Evolutionary conservation across 192 early-diverging fungal species (phyloP).

Genomic region (Coemansia sp.): DNA sequence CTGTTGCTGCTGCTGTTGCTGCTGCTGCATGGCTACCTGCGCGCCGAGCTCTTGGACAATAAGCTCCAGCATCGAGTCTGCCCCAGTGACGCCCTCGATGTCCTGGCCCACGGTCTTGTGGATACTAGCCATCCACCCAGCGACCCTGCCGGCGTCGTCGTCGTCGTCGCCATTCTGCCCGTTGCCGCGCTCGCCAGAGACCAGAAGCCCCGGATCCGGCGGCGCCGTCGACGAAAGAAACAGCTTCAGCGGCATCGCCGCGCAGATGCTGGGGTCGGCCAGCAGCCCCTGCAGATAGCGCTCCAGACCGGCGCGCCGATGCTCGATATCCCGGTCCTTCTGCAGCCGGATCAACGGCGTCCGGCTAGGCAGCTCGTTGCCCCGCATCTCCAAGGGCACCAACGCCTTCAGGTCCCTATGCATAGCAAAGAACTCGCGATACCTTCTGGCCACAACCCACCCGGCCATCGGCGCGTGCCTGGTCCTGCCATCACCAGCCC

Average conservation of each 20-base stretch:
- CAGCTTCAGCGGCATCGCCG: slow-evolving; percentile 58
- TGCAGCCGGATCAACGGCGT: slow-evolving; percentile 66
- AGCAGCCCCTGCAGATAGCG: slow-evolving; percentile 67
- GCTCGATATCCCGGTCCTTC: slow-evolving; percentile 64
- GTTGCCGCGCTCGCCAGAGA: background rate
- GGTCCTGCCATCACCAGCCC: background rate
- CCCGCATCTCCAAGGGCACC: slow-evolving; percentile 57
- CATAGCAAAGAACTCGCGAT: slow-evolving; percentile 81
- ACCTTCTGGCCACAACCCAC: slow-evolving; percentile 76
- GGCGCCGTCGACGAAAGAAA: slow-evolving; percentile 63
- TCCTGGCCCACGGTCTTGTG: slow-evolving; percentile 73
- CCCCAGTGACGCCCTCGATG: slow-evolving; percentile 66
- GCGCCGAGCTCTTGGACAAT: slow-evolving; percentile 68
- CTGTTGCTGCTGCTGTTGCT: background rate
- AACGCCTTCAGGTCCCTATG: slow-evolving; percentile 65
- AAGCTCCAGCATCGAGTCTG: slow-evolving; percentile 66
- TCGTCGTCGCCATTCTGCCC: background rate
- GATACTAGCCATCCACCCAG: slow-evolving; percentile 57
- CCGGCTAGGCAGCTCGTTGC: slow-evolving; percentile 72
- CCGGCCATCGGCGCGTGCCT: slow-evolving; percentile 35
- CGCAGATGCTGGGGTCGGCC: slow-evolving; percentile 57
- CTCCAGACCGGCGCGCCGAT: slow-evolving; percentile 63
- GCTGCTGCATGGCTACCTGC: slow-evolving; percentile 56
- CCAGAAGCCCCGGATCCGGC: slow-evolving; percentile 6
- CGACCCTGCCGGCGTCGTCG: slow-evolving; percentile 1